Conservation (phyloP, 2,329 filamentous ascomycete genomes). For the Epichloe scottii region DNA sequence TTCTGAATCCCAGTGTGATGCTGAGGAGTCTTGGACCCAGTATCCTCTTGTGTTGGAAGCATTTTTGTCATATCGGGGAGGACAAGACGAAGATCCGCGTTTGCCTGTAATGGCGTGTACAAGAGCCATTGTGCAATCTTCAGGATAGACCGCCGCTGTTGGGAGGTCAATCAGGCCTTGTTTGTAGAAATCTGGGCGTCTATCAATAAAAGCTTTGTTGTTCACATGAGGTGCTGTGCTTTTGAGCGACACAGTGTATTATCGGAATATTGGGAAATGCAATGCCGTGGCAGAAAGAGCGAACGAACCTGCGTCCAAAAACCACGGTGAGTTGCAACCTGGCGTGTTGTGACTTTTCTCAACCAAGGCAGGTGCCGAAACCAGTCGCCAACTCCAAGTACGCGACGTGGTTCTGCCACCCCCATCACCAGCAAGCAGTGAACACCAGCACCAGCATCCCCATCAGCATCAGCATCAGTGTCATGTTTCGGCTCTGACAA, state of each 20-base stretch:
- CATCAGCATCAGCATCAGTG: slow-evolving; percentile 1
- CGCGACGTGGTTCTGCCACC: not conserved
- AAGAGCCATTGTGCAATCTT: not conserved
- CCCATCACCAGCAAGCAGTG: not conserved
- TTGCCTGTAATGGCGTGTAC: slow-evolving; percentile 1
- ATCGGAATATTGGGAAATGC: not conserved
- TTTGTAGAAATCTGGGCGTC: slow-evolving; percentile 2
- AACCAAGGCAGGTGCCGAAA: not conserved
- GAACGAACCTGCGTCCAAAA: not conserved
- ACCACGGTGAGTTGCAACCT: not conserved
- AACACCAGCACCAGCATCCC: no score
- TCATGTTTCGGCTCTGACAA: slow-evolving; percentile 1
- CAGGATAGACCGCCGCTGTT: slow-evolving; percentile 2
- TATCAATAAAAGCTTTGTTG: slow-evolving; percentile 7
- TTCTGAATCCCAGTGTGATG: slow-evolving; percentile 13
- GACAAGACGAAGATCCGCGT: slow-evolving; percentile 4
- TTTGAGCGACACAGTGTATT: not conserved
- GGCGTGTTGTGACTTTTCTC: not conserved
- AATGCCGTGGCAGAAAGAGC: not conserved
- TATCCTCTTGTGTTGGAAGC: slow-evolving; percentile 10
- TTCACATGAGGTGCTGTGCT: not conserved
- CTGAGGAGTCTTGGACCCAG: slow-evolving; percentile 35
- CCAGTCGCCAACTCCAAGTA: not conserved
- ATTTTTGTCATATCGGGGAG: slow-evolving; percentile 3
- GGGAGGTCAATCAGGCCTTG: not conserved